Evolutionary conservation across 2,329 filamentous ascomycete species (phyloP), one percentile per base, ranked within the genome.

Genomic region (Penicillium sp.): DNA sequence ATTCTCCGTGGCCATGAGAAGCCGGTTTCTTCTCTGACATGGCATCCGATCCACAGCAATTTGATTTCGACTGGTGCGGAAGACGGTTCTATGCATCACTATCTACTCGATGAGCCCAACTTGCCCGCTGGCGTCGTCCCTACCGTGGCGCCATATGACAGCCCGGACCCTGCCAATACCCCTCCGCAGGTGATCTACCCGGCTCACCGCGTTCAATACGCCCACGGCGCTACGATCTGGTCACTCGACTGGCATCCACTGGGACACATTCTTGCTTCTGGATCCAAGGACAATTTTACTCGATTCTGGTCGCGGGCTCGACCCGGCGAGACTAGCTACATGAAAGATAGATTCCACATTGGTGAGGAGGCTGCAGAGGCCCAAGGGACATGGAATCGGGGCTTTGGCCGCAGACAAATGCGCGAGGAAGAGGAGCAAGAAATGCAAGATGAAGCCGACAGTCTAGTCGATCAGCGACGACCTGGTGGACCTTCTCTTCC

Each of bases 191-290:
- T 91, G n/a, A 90, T 99, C 58, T 90, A 90, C 70, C 94, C 94
- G 1, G 91, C 92, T 3, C 93, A 97, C 77, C 89, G 86, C 67
- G 77, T 97, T 29, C 85, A 89, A 7, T 93, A 88, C 68, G 94
- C 94, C 0, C 94, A 99, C 72, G 90, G 96, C 64, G 95, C 92
- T 71, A 91, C 92, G 18, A 94, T 99, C 61, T 99, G 94, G 94
- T 96, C 92, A 18, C 83, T 99, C 48, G 92, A 97, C 77, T 99
- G 94, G 92, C 94, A 99, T 71, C 94, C 94, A 0, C 82, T 97
- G 0, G 94, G 94, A 26, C 94, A 99, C 69, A 93, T 99, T 60
- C 83, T 99, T 7, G 92, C 92, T 0, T 96, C 93, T 2, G 94
- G 94, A 12, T 96, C 92, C 11, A 97, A 99, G 73, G 94, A 99